Percentiles rank a stretch among this genome's conserved stretches.
These are phyloP conservation scores for Carex scoparia DNA, from an alignment of 176 grass and related monocot species.

Conservation along the genomic window DNA sequence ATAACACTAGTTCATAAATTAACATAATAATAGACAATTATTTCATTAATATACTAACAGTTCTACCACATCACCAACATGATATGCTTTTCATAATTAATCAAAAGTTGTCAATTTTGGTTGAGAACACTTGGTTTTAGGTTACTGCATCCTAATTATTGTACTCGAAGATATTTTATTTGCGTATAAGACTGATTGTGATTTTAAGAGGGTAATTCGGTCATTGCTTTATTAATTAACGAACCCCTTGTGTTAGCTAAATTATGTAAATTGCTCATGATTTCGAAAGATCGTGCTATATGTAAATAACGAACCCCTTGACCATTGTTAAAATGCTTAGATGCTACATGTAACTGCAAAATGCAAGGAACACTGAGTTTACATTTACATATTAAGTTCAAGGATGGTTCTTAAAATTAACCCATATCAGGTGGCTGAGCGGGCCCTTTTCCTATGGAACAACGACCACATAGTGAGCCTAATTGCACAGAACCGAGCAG, in stretches of 20 bases:
- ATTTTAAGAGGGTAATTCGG: neutral
- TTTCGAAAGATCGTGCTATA: slow-evolving; percentile 53
- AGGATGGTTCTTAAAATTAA: neutral
- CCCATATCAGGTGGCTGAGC: slow-evolving; percentile 62
- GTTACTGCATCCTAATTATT: neutral
- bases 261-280: slow-evolving; percentile 87
- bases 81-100: no score
- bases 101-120: neutral
- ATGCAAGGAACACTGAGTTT: neutral
- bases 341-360: neutral
- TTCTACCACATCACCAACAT: neutral
- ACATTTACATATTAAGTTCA: neutral
- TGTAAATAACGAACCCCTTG: neutral
- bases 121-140: neutral
- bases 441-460: slow-evolving; percentile 92
- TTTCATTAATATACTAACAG: neutral
- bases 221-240: neutral
- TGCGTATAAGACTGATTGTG: neutral
- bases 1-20: neutral
- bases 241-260: slow-evolving; percentile 26
- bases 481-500: slow-evolving; percentile 81
- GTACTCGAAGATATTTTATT: neutral
- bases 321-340: neutral
- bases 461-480: slow-evolving; percentile 92
- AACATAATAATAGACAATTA: neutral